Evolutionary conservation across 495 filamentous ascomycete genomes (phyloP).

Genomic region (Aspergillus conjunctus): DNA sequence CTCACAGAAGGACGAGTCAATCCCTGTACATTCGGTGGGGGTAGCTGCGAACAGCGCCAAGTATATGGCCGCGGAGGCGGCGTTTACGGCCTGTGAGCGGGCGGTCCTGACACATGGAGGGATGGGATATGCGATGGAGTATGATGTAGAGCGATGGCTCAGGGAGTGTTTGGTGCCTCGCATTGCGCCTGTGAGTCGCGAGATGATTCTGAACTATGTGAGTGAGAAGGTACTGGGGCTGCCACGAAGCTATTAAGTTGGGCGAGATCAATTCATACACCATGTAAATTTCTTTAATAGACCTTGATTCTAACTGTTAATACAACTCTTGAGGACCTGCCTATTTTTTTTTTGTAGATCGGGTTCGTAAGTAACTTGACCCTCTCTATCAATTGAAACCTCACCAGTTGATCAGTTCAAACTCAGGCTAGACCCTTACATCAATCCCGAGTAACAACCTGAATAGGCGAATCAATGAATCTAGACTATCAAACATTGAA

Average conservation of each 20-base stretch:
- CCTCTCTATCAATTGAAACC: no score
- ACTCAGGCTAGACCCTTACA: no score
- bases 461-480: no score
- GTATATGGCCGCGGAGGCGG: conserved; percentile 78
- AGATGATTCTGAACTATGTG: conserved; percentile 83
- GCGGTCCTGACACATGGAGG: conserved; percentile 69
- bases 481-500: no score
- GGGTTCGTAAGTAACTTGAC: no score
- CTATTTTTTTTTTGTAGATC: no score
- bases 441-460: no score
- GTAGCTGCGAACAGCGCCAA: conserved; percentile 77
- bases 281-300: no score
- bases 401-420: no score
- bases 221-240: conserved; percentile 66
- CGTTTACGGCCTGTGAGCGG: conserved; percentile 72
- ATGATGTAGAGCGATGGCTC: conserved; percentile 76
- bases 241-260: conserved; percentile 52
- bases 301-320: no score
- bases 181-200: conserved; percentile 73
- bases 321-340: no score
- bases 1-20: conserved; percentile 51
- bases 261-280: no score
- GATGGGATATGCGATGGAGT: conserved; percentile 79
- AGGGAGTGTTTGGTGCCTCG: conserved; percentile 74
- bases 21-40: conserved; percentile 64